These are phyloP conservation scores for Jatropha multifida DNA, from an alignment of 441 rosid species.

Conservation along the genomic window DNA sequence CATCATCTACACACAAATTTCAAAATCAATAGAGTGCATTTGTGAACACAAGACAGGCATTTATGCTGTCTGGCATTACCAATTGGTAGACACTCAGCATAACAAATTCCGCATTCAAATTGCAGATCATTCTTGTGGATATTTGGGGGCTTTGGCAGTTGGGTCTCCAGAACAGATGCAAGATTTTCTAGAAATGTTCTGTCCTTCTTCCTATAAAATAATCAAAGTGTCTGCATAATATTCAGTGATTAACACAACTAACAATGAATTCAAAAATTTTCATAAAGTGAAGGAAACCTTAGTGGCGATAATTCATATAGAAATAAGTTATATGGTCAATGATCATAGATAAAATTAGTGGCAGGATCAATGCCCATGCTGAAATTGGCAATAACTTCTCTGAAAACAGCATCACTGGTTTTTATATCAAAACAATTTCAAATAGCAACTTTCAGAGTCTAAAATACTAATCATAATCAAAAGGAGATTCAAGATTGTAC, in stretches of 20 bases:
- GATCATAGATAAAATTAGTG: neutral
- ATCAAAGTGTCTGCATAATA: neutral
- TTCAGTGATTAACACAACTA: neutral
- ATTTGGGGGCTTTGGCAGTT: constrained; percentile 45
- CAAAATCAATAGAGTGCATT: constrained; percentile 14
- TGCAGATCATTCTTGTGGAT: constrained; percentile 40
- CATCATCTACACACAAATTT: constrained; percentile 47
- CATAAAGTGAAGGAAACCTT: neutral
- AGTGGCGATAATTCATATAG: neutral
- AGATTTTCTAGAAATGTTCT: constrained; percentile 55
- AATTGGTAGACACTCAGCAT: constrained; percentile 60
- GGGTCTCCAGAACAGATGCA: constrained; percentile 43
- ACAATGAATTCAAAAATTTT: neutral
- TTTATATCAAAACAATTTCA: neutral
- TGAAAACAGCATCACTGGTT: neutral
- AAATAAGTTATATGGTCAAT: neutral
- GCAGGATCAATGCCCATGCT: neutral
- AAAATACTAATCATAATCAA: constrained; percentile 3
- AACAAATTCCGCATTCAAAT: constrained; percentile 76
- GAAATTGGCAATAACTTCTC: neutral
- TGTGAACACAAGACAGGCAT: neutral
- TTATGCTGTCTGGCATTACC: constrained; percentile 33
- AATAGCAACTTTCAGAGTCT: constrained; percentile 5
- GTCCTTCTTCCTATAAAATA: constrained; percentile 46
- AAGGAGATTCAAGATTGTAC: constrained; percentile 30